phyloP scores from a whole-genome alignment of 345 rosid species.

The Salix viminalis region DNA sequence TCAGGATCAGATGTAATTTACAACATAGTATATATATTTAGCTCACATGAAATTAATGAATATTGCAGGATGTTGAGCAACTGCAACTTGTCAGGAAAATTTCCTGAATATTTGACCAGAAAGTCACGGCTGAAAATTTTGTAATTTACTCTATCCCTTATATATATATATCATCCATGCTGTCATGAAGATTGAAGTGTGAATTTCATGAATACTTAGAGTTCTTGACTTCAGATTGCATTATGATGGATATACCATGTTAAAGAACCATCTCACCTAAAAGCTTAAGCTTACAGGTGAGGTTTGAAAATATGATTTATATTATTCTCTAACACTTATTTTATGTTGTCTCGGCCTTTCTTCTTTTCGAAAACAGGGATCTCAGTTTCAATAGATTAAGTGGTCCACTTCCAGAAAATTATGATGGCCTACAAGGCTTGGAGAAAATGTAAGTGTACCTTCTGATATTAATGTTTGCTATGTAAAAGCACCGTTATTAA shows the following conservation, averaged over 20 bases:
- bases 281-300: no score
- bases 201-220: neutral
- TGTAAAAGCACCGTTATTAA: neutral
- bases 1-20: neutral
- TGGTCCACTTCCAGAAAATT: constrained; percentile 9
- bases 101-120: neutral
- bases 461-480: no score
- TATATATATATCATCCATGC: no score
- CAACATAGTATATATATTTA: neutral
- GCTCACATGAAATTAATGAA: neutral
- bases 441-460: neutral
- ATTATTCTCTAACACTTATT: no score
- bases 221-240: neutral
- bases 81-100: constrained; percentile 11
- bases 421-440: neutral
- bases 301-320: no score
- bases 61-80: constrained; percentile 13
- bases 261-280: no score
- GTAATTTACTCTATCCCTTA: neutral
- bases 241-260: no score
- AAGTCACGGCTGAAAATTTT: neutral
- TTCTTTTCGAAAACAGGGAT: neutral
- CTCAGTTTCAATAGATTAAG: constrained; percentile 13
- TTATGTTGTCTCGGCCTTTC: no score
- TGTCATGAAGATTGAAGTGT: neutral